These are phyloP conservation scores for Thymus mandschuricus DNA, from an alignment of 257 asterid genomes.

Conservation along the genomic window DNA sequence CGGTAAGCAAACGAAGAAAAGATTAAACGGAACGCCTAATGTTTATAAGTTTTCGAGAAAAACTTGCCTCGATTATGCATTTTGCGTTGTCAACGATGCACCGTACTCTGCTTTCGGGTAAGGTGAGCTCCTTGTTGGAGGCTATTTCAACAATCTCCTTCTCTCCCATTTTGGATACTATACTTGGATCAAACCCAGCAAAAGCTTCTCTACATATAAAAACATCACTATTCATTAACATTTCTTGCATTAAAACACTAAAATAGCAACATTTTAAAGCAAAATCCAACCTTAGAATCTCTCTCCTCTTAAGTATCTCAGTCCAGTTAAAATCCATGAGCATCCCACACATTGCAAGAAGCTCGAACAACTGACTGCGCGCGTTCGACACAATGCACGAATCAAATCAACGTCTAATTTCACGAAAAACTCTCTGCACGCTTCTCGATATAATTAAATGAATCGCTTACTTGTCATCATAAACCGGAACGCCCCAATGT, in stretches of 20 bases:
- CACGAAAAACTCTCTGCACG: too few relatives aligned
- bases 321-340: conserved; percentile 98
- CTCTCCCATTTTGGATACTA: conserved; percentile 77
- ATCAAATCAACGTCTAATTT: too few relatives aligned
- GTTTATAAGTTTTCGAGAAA: not conserved
- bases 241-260: not conserved
- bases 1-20: not conserved
- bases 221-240: not conserved
- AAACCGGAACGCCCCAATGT: conserved; percentile 98
- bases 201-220: conserved; percentile 58
- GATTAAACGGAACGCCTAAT: not conserved
- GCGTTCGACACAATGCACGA: too few relatives aligned
- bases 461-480: conserved; percentile 80
- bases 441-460: not conserved
- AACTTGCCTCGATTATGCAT: conserved; percentile 74
- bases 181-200: conserved; percentile 66
- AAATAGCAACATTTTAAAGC: not conserved
- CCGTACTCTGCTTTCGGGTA: conserved; percentile 78
- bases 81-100: conserved; percentile 90
- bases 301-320: conserved; percentile 75
- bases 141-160: conserved; percentile 61
- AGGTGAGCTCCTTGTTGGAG: conserved; percentile 57
- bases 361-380: conserved; percentile 79
- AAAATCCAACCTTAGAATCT: conserved; percentile 53
- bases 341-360: conserved; percentile 92